These are phyloP conservation scores for Leucogyrophana mollusca DNA, from an alignment of 768 basidiomycete species.

Conservation along the genomic window DNA sequence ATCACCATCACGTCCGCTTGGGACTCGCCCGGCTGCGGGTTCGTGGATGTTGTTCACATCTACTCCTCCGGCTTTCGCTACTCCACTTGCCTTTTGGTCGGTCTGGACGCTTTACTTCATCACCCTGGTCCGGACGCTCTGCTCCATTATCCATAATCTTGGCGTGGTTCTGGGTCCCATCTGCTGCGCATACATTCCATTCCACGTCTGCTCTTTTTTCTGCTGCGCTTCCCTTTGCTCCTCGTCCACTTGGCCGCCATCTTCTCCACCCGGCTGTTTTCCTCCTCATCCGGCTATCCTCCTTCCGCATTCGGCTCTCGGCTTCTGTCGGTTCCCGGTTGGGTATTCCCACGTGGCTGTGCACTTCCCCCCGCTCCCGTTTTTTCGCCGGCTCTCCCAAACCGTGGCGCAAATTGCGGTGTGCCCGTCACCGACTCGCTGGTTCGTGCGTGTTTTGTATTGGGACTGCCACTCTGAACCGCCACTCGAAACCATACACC, in stretches of 20 bases:
- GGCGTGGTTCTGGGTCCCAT: neutral
- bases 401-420: conserved; percentile 4
- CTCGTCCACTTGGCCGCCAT: neutral
- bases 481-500: neutral
- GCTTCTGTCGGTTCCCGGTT: conserved; percentile 10
- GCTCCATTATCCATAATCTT: neutral
- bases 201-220: neutral
- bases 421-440: too few relatives aligned
- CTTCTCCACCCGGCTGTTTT: neutral
- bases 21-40: neutral
- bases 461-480: neutral
- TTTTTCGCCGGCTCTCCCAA: conserved; percentile 5
- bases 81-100: neutral
- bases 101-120: neutral
- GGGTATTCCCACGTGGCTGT: conserved; percentile 7
- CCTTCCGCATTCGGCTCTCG: conserved; percentile 8
- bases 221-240: neutral
- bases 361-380: conserved; percentile 4
- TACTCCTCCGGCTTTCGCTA: neutral
- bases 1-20: neutral
- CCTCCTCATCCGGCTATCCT: neutral
- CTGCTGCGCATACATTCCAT: neutral
- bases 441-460: neutral
- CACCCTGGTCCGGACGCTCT: neutral
- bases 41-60: too few relatives aligned